Base-by-base conservation (phyloP, 2,329 filamentous ascomycete species). In the Colletotrichum theobromicola region DNA sequence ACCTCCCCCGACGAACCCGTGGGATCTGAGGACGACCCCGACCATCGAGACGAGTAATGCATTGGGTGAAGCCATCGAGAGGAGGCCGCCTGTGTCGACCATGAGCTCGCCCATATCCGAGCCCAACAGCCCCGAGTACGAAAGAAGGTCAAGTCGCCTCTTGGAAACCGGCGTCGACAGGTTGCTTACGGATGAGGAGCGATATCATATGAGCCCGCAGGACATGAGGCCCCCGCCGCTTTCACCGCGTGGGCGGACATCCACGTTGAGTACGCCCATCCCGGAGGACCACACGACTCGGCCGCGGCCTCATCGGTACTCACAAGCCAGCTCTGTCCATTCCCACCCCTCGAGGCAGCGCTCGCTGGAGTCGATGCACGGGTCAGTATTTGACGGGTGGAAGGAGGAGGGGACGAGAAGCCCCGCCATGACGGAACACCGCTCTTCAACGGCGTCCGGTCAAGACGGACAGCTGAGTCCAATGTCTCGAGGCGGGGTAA, bases 341-440 rank as follows among this genome's bases (percentile, higher is more conserved):
- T 77, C 75, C n/a, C 80, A 79, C 26, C 76, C 78, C 13, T 78
- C 74, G 16, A 79, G 79, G 18, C 81, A 79, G 30, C 80, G 79
- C 13, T 84, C 83, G 30, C 81, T 80, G 37, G 83, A 84, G 58
- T 84, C 82, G 6, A 78, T 82, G 26, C 82, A 82, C 63, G 83
- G 82, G 69, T 84, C 82, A 4, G 78, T 83, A 30, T 82, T 83
- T 53, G 82, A 83, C 32, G 69, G 80, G 13, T 77, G 82, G 30
- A 81, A 80, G 21, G 79, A 78, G 30, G 77, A 80, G 58, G 79
- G 77, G 34, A 67, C 76, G 12, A 70, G 75, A 37, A 81, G 72
- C 42, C 77, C 76, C 21, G 65, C 72, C 15, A 72, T 76, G 34
- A 74, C 75, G 9, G 58, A 76, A 18, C 76, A 79, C 50, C 78